phyloP scores from a whole-genome alignment of 2,329 filamentous ascomycete genomes.

The Penicillium aurantiogriseum region DNA sequence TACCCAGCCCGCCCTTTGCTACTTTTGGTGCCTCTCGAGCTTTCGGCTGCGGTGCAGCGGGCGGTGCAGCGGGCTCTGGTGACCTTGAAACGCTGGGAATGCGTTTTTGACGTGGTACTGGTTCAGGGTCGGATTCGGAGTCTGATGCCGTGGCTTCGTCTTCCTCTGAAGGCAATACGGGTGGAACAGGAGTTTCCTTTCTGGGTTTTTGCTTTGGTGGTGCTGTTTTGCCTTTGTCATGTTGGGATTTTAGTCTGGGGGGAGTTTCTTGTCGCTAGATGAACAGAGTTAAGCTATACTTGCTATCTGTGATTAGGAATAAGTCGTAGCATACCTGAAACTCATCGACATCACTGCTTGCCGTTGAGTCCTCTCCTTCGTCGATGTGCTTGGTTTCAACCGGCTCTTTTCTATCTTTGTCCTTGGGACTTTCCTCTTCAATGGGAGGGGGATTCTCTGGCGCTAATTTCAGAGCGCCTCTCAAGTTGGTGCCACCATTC shows the following conservation, averaged over 20 bases:
- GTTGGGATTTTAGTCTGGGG: constrained; percentile 26
- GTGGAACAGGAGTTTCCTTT: constrained; percentile 10
- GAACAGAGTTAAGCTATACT: not conserved
- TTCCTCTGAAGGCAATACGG: constrained; percentile 10
- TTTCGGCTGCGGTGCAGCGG: not conserved
- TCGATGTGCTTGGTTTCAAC: constrained; percentile 3
- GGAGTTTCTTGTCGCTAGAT: constrained; percentile 39
- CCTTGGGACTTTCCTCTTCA: constrained; percentile 3
- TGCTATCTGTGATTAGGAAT: not conserved
- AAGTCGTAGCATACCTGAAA: constrained; percentile 35
- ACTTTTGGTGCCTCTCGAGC: not conserved
- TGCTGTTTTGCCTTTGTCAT: not conserved
- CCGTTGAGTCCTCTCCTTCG: constrained; percentile 23
- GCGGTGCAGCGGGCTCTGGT: not conserved
- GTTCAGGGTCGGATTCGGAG: constrained; percentile 15
- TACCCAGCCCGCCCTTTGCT: constrained; percentile 11
- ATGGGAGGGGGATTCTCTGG: not conserved
- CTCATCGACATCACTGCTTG: constrained; percentile 35
- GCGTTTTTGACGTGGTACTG: constrained; percentile 1
- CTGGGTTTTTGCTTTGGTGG: constrained; percentile 5
- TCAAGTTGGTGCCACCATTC: constrained; percentile 38
- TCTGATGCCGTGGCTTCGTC: constrained; percentile 20
- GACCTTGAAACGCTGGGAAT: not conserved
- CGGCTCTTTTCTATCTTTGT: not conserved
- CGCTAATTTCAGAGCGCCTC: not conserved